Conservation (phyloP, 345 rosid genomes). For the Eucalyptus leucophloia region DNA sequence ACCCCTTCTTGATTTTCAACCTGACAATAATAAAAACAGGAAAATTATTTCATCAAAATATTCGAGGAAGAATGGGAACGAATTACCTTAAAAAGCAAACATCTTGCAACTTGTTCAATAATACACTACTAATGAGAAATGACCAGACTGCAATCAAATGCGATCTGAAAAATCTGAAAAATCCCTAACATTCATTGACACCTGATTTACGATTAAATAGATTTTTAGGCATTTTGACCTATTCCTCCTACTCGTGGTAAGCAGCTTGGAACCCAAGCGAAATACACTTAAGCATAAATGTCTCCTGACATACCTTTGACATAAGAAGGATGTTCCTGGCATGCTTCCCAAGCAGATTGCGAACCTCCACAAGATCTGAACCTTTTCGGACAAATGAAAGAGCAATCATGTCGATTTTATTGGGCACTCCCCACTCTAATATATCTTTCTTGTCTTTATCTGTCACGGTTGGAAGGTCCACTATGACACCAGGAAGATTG, state of each 20-base stretch:
- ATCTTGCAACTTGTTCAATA: not conserved
- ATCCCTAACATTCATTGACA: not conserved
- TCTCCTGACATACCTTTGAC: constrained; percentile 63
- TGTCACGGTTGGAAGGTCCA: constrained; percentile 92
- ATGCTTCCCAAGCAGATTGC: constrained; percentile 72
- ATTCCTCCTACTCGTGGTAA: not conserved
- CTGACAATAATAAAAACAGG: constrained; percentile 10
- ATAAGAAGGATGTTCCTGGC: constrained; percentile 81
- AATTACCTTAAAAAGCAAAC: not conserved
- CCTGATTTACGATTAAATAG: not conserved
- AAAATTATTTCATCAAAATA: not conserved
- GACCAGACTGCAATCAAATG: not conserved
- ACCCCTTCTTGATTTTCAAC: constrained; percentile 98
- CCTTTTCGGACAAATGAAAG: constrained; percentile 94
- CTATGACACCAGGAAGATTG: constrained; percentile 97
- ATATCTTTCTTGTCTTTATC: constrained; percentile 98
- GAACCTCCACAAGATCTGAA: constrained; percentile 76
- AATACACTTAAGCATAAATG: not conserved
- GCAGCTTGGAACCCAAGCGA: not conserved
- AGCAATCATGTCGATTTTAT: constrained; percentile 94
- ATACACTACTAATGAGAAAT: not conserved
- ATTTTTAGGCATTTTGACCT: not conserved
- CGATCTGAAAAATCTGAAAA: not conserved
- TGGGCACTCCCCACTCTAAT: constrained; percentile 83
- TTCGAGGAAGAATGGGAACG: not conserved